phyloP scores from a whole-genome alignment of 1,284 basidiomycete species.

The Gymnopus androsaceus region DNA sequence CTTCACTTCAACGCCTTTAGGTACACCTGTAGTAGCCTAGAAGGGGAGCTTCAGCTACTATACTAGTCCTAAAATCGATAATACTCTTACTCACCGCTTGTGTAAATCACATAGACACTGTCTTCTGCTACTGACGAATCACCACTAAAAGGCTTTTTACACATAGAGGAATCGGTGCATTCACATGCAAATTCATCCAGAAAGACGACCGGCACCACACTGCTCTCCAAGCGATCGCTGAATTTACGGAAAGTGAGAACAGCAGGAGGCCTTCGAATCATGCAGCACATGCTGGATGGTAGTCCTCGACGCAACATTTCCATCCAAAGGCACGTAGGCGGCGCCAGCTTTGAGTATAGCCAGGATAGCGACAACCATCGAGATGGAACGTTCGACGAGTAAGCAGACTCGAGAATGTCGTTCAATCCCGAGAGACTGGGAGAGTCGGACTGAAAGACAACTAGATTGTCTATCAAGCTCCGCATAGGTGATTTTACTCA shows the following conservation, averaged over 20 bases:
- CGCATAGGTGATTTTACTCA: conserved; percentile 46
- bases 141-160: conserved; percentile 39
- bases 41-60: neutral
- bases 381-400: conserved; percentile 54
- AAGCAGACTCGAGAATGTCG: conserved; percentile 54
- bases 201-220: conserved; percentile 33
- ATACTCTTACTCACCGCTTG: conserved; percentile 45
- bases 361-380: conserved; percentile 56
- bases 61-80: neutral
- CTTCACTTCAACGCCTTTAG: conserved; percentile 60
- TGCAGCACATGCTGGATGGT: conserved; percentile 54
- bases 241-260: conserved; percentile 52
- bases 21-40: conserved; percentile 54
- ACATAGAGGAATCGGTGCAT: conserved; percentile 28
- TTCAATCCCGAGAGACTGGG: conserved; percentile 44
- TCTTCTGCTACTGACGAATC: conserved; percentile 39
- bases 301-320: conserved; percentile 55
- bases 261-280: conserved; percentile 45
- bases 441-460: conserved; percentile 47
- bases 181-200: conserved; percentile 45
- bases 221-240: conserved; percentile 36
- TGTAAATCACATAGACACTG: conserved; percentile 61
- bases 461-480: conserved; percentile 53
- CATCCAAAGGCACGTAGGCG: conserved; percentile 60
- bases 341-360: conserved; percentile 58